phyloP scores from a whole-genome alignment of 495 filamentous ascomycete species.

The Aspergillus saccharolyticus region DNA sequence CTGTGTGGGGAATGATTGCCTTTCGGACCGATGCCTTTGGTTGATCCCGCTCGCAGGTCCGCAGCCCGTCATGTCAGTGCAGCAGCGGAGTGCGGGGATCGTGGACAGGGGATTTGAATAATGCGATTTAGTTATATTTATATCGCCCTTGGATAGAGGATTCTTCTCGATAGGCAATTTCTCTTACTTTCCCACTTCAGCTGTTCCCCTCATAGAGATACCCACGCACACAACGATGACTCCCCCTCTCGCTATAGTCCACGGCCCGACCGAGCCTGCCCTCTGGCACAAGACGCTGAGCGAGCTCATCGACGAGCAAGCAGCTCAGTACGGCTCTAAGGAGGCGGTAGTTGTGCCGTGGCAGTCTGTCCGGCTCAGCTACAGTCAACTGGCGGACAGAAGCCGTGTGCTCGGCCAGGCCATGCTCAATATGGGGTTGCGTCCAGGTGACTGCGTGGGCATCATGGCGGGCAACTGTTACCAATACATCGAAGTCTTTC shows the following conservation, averaged over 20 bases:
- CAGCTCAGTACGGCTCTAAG: slow-evolving; percentile 4
- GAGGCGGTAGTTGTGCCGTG: slow-evolving; percentile 20
- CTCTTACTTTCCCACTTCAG: too few species aligned
- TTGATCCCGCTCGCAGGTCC: background rate
- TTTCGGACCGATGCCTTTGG: background rate
- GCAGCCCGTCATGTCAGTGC: background rate
- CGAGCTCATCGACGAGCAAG: slow-evolving; percentile 20
- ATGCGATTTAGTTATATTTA: too few species aligned
- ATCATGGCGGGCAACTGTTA: slow-evolving; percentile 26
- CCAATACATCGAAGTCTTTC: slow-evolving; percentile 24
- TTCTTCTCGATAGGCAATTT: too few species aligned
- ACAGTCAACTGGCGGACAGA: slow-evolving; percentile 17
- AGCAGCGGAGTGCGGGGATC: too few species aligned
- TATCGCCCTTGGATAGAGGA: too few species aligned
- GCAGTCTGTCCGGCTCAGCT: slow-evolving; percentile 18
- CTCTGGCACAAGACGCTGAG: slow-evolving; percentile 18
- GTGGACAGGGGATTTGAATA: too few species aligned
- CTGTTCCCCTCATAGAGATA: too few species aligned
- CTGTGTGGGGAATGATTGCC: background rate
- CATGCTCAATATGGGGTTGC: slow-evolving; percentile 19
- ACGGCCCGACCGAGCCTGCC: slow-evolving; percentile 14
- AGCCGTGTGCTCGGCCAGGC: slow-evolving; percentile 17
- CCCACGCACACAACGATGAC: slow-evolving; percentile 2
- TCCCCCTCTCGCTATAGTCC: slow-evolving; percentile 10
- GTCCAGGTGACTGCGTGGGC: slow-evolving; percentile 20